Evolutionary conservation across 768 basidiomycete species (phyloP).

Genomic region (Phallus indusiatus): DNA sequence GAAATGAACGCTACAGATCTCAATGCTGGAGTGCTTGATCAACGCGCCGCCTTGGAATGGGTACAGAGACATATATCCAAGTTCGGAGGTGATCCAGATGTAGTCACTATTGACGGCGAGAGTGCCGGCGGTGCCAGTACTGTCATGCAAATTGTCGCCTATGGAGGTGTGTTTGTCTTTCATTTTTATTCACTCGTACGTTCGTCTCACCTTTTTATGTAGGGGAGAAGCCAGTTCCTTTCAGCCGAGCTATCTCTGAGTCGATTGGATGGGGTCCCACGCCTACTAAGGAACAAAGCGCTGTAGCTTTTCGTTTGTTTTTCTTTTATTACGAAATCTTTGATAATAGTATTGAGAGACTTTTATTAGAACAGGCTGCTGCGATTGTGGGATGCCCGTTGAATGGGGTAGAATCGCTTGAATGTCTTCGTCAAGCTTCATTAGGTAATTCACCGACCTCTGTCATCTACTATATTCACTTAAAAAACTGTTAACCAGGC

Average conservation of each 20-base stretch:
- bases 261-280: constrained; percentile 36
- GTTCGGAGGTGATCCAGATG: constrained; percentile 27
- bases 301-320: constrained; percentile 26
- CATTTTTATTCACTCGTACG: constrained; percentile 5
- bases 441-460: constrained; percentile 17
- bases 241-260: constrained; percentile 32
- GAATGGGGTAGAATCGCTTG: constrained; percentile 20
- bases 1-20: constrained; percentile 28
- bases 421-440: constrained; percentile 30
- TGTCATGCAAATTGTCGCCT: constrained; percentile 35
- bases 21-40: constrained; percentile 35
- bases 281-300: constrained; percentile 18
- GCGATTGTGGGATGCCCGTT: constrained; percentile 21
- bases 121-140: constrained; percentile 37
- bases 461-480: neutral
- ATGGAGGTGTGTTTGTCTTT: constrained; percentile 16
- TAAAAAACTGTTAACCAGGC: constrained; percentile 12
- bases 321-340: neutral
- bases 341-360: neutral
- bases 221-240: constrained; percentile 28
- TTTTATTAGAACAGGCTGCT: constrained; percentile 17
- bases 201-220: constrained; percentile 5
- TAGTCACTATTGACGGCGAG: constrained; percentile 22
- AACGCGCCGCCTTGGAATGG: constrained; percentile 33
- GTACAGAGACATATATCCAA: constrained; percentile 27